Evolutionary conservation across 2,329 filamentous ascomycete genomes (phyloP), one percentile per base, ranked within the genome.

Genomic region (Colletotrichum sojae): DNA sequence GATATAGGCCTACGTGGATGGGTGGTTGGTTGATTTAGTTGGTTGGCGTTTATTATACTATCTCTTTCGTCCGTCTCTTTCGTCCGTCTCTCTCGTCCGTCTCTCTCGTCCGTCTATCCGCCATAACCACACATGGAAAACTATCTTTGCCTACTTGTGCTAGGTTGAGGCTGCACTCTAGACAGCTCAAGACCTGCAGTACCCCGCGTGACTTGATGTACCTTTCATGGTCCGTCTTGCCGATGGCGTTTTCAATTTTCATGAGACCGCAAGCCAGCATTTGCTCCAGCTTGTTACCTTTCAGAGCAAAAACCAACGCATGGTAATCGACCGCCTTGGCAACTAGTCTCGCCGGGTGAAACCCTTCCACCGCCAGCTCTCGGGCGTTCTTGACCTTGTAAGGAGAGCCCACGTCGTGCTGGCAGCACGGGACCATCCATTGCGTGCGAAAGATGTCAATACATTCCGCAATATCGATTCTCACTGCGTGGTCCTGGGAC

Each of bases 381-480:
- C 6, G 3, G 6, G n/a, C 49, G 1, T 13, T 15, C 20, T 15
- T n/a, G 2, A 51, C 3, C 2, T 25, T 8, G 15, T 60, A 51
- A 4, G 9, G 13, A 13, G 6, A 15, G 12, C 36, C n/a, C 8
- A 8, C n/a, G 2, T n/a, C 5, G 16, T 60, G 46, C 9, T 10
- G n/a, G 20, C 31, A 60, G 4, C 9, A 31, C 9, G 46, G 46
- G 15, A 20, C 31, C 2, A 2, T 9, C 57, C 31, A 43, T 5
- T 3, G 3, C 5, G 18, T 6, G 5, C 20, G 15, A 6, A 54
- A 22, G 0, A 1, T 2, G 16, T 8, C 2, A 4, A 54, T 4
- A 2, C 49, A 54, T 1, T 4, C 1, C 1, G 2, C 0, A 4
- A 54, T 0, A 4, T 16, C 16, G 8, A 10, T 6, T 0, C 4